Base-by-base conservation (phyloP, 2,329 filamentous ascomycete genomes). In the Dactylellina drechsleri region DNA sequence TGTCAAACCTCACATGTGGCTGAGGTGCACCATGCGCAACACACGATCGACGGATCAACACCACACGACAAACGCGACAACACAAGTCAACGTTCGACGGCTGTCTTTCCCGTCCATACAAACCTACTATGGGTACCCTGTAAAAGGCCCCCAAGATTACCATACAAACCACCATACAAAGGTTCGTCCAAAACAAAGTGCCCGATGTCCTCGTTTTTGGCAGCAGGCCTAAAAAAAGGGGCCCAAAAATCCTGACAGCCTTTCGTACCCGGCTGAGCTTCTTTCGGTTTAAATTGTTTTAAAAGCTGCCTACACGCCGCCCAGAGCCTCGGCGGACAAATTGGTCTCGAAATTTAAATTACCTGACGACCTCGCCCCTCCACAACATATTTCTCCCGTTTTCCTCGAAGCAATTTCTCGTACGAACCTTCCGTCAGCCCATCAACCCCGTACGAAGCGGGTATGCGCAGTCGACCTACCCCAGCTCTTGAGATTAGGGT, bases 391-490 rank as follows among this genome's bases (percentile, higher is more conserved):
- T 60, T 66, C 64, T 75, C 62, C 64, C 58, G 58, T 47, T 67
- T 66, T 62, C 41, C 56, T 53, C 58, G 43, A 36, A 36, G 31
- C 6, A 36, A 36, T 36, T 36, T 10, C 71, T 75, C 71, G 71
- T 75, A 75, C 71, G 71, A 75, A 75, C 54, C 23, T 23, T 45
- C 18, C 26, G 23, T 31, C 45, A 66, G 56, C 60, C 45, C 58
- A 75, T 68, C 71, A 62, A 57, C 52, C 65, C 71, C 71, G 71
- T 75, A 75, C 71, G 71, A 75, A 64, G 65, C 58, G 56, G 62
- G 70, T 57, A 66, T 74, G 70, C 70, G 66, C 64, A 52, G 31
- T 64, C 64, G 58, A 62, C 64, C 41, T 53, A 59, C 58, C 70
- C 71, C 58, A 68, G 71, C 58, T 62, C 71, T 65, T 58, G 58